A percentile compares a stretch with the other conserved stretches of the same genome.
Conservation (phyloP, 371 early-diverging fungal species). For the Mortierella polycephala region DNA sequence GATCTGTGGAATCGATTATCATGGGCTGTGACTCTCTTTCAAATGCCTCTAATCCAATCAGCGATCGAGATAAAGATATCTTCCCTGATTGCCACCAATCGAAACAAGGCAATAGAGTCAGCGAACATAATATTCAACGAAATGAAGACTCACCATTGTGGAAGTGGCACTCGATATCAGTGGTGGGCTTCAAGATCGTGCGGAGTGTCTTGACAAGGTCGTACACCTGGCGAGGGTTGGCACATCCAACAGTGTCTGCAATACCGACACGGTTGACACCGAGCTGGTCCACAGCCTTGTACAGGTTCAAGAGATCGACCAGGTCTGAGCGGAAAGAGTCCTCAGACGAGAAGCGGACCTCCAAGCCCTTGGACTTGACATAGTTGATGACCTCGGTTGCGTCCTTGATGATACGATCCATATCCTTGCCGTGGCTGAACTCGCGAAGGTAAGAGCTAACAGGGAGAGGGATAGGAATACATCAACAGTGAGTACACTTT, state of each 20-base stretch:
- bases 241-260: constrained; percentile 98
- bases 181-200: constrained; percentile 83
- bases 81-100: background rate
- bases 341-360: constrained; percentile 97
- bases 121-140: background rate
- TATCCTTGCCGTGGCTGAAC: constrained; percentile 98
- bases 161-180: constrained; percentile 98
- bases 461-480: background rate
- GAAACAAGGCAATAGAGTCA: background rate
- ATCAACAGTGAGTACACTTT: background rate
- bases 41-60: constrained; percentile 4
- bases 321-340: constrained; percentile 97
- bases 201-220: constrained; percentile 95
- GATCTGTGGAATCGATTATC: background rate
- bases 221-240: constrained; percentile 96
- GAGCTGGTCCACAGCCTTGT: constrained; percentile 91
- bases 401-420: constrained; percentile 93
- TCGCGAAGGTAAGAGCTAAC: constrained; percentile 83
- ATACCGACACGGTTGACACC: constrained; percentile 98
- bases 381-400: constrained; percentile 95
- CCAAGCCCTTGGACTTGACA: constrained; percentile 94
- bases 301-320: constrained; percentile 93
- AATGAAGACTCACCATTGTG: constrained; percentile 73
- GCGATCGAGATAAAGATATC: constrained; percentile 7
- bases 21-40: constrained; percentile 18